Base-by-base conservation (phyloP, 352 stramenopile species). In the Globisporangium orthogonon region DNA sequence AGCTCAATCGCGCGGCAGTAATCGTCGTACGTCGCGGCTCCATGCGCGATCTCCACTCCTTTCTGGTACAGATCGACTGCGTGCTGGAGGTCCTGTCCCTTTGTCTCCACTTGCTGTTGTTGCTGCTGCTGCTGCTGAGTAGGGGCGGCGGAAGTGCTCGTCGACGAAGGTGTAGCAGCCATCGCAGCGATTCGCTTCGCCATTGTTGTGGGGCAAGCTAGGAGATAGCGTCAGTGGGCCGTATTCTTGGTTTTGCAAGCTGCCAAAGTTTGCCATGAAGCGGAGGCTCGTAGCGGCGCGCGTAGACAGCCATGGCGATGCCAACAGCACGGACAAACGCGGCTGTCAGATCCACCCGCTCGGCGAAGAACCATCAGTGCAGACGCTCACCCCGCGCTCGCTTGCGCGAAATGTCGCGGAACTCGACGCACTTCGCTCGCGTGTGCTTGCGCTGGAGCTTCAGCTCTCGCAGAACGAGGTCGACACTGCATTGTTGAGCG, bases 11-110 rank as follows among this genome's bases (percentile, higher is more conserved):
- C 79, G 14, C 71, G 74, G 23, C 78, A 75, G 44, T 89, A 76
- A n/a, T 89, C 80, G 33, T 89, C 80, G 53, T 68, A 68, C 1
- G 60, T 72, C 13, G 66, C 66, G 0, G 80, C 78, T 30, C 69
- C 72, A 50, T 92, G 83, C 1, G 76, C 67, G 17, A 88, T 67
- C 52, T 91, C 83, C 43, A 81, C 81, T 3, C 76, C 83, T 44
- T 90, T 89, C 53, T 89, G 80, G 61, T 88, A 92, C 18, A 86
- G 63, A 47, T 92, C 83, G 29, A 87, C 75, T 1, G 83, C 83
- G 54, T 89, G 77, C 47, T 90, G 83, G 3, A 88, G 53, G 33
- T 88, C 79, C 50, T 86, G 77, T 2, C 73, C 74, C 55, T 89
- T 87, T 62, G 63, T 55, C 52, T 87, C 76, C 4, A 48, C 49